Evolutionary conservation across 306 rosid species (phyloP).

Genomic region (Rosa chinensis): DNA sequence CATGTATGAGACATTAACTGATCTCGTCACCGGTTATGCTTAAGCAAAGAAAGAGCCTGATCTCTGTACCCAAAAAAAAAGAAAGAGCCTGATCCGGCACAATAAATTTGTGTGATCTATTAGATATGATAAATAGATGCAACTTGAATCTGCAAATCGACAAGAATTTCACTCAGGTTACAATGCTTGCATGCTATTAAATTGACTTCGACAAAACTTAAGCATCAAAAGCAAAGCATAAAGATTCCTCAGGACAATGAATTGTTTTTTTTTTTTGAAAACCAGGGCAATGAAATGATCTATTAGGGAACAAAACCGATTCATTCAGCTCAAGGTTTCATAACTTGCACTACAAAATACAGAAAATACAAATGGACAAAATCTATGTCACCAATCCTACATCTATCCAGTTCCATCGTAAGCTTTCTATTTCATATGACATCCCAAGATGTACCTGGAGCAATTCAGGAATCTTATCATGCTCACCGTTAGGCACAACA

Average conservation of each 20-base stretch:
- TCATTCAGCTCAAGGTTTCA: slow-evolving; percentile 12
- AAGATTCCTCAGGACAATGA: slow-evolving; percentile 2
- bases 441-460: slow-evolving; percentile 24
- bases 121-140: not conserved
- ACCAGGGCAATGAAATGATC: not conserved
- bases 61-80: too few relatives aligned
- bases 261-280: too few relatives aligned
- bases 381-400: slow-evolving; percentile 2
- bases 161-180: not conserved
- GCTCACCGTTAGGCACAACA: slow-evolving; percentile 7
- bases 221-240: not conserved
- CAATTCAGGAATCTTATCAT: slow-evolving; percentile 12
- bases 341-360: slow-evolving; percentile 16
- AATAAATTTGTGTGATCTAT: not conserved
- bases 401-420: slow-evolving; percentile 3
- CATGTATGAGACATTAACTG: not conserved
- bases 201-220: not conserved
- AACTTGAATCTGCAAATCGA: not conserved
- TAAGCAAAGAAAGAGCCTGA: not conserved
- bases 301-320: slow-evolving; percentile 10
- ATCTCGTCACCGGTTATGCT: not conserved
- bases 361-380: not conserved
- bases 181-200: not conserved
- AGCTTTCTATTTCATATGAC: slow-evolving; percentile 18
- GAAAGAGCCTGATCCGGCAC: not conserved